Conservation (phyloP, 371 early-diverging fungal genomes). For the Thermomucor indicae-seudaticae region DNA sequence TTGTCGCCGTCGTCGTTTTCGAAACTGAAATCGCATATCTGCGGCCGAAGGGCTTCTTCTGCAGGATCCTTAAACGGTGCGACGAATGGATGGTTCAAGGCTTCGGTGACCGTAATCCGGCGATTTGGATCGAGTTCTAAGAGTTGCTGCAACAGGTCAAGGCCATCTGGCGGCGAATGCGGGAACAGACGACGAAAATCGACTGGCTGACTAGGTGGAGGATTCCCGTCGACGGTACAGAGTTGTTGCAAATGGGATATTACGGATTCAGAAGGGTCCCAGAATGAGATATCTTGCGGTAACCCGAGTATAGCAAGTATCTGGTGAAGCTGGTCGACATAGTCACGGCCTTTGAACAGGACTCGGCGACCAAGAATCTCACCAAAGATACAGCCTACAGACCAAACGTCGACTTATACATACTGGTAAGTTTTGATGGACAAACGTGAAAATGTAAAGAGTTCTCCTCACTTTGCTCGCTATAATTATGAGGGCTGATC, state of each 20-base stretch:
- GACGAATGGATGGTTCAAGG: slow-evolving; percentile 81
- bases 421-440: too few relatives aligned
- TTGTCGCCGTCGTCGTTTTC: slow-evolving; percentile 15
- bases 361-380: slow-evolving; percentile 93
- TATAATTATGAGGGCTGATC: slow-evolving; percentile 52
- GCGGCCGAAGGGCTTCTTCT: slow-evolving; percentile 38
- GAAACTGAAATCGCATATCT: slow-evolving; percentile 16
- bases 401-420: slow-evolving; percentile 98
- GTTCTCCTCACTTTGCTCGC: slow-evolving; percentile 41
- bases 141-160: slow-evolving; percentile 74
- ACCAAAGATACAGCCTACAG: slow-evolving; percentile 98
- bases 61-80: slow-evolving; percentile 40
- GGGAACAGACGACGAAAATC: slow-evolving; percentile 44
- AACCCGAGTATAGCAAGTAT: slow-evolving; percentile 95
- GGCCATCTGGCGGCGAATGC: slow-evolving; percentile 55
- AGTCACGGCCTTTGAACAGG: slow-evolving; percentile 92
- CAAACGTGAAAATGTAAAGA: too few relatives aligned
- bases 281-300: slow-evolving; percentile 74
- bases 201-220: slow-evolving; percentile 41
- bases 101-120: slow-evolving; percentile 79
- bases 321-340: slow-evolving; percentile 89
- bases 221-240: slow-evolving; percentile 48
- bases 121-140: slow-evolving; percentile 81
- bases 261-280: slow-evolving; percentile 37
- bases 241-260: slow-evolving; percentile 37